phyloP scores from a whole-genome alignment of 108 stramenopile genomes.

The Craspedostauros australis region DNA sequence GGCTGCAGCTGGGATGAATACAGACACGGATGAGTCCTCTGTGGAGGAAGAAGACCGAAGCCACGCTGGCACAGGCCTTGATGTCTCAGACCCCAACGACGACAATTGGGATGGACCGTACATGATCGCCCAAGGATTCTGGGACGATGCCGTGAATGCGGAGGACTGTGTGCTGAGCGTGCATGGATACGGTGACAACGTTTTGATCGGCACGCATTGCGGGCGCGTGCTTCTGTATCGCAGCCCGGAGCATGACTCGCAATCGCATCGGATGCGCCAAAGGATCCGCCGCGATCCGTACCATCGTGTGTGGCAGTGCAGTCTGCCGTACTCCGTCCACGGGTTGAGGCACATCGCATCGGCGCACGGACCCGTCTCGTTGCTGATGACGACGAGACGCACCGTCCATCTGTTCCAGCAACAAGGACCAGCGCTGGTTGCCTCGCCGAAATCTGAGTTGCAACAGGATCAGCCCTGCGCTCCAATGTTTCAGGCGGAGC shows the following conservation, averaged over 20 bases:
- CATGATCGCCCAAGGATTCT: constrained; percentile 36
- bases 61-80: background rate
- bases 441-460: too few relatives aligned
- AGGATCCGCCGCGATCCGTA: constrained; percentile 1
- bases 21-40: too few relatives aligned
- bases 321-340: constrained; percentile 40
- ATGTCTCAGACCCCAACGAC: background rate
- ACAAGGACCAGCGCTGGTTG: too few relatives aligned
- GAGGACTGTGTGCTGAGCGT: constrained; percentile 50
- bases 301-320: constrained; percentile 24
- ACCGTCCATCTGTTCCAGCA: too few relatives aligned
- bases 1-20: too few relatives aligned
- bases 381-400: too few relatives aligned
- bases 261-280: background rate
- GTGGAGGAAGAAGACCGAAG: too few relatives aligned
- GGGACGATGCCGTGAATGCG: constrained; percentile 9
- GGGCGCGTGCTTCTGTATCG: constrained; percentile 29
- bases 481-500: too few relatives aligned
- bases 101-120: constrained; percentile 28
- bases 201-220: constrained; percentile 30
- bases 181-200: constrained; percentile 8
- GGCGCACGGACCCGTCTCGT: too few relatives aligned
- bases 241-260: constrained; percentile 2
- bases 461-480: too few relatives aligned
- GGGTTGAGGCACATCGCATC: too few relatives aligned